These are phyloP conservation scores for Trichoderma gracile DNA, from an alignment of 2,329 filamentous ascomycete species.

Conservation along the genomic window DNA sequence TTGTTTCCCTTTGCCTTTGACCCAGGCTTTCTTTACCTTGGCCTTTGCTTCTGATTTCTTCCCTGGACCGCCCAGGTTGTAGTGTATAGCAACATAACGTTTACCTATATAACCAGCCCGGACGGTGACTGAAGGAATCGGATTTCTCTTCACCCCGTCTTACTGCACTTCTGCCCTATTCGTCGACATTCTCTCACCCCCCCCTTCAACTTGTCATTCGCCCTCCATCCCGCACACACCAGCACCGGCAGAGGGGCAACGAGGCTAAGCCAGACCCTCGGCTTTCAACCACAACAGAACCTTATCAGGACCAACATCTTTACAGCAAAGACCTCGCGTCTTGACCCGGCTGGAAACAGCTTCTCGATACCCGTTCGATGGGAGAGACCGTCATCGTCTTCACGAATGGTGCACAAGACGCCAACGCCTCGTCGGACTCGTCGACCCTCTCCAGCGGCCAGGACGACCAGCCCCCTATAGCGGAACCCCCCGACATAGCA, in stretches of 20 bases:
- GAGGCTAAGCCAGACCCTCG: neutral
- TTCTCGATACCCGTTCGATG: slow-evolving; percentile 43
- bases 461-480: slow-evolving; percentile 46
- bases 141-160: neutral
- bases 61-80: neutral
- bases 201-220: neutral
- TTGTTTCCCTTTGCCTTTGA: slow-evolving; percentile 29
- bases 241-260: neutral
- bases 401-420: slow-evolving; percentile 47
- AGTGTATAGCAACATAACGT: neutral
- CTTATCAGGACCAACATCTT: neutral
- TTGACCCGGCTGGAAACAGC: slow-evolving; percentile 22
- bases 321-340: neutral
- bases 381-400: slow-evolving; percentile 42
- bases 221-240: neutral
- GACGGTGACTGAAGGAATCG: neutral
- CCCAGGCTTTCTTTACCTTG: slow-evolving; percentile 31
- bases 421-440: slow-evolving; percentile 43
- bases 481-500: slow-evolving; percentile 40
- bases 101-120: slow-evolving; percentile 7
- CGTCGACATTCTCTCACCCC: neutral
- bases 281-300: neutral
- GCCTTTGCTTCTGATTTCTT: slow-evolving; percentile 22
- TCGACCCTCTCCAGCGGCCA: slow-evolving; percentile 39
- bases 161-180: neutral